phyloP scores from a whole-genome alignment of 495 filamentous ascomycete genomes.

The Xylaria sp. region DNA sequence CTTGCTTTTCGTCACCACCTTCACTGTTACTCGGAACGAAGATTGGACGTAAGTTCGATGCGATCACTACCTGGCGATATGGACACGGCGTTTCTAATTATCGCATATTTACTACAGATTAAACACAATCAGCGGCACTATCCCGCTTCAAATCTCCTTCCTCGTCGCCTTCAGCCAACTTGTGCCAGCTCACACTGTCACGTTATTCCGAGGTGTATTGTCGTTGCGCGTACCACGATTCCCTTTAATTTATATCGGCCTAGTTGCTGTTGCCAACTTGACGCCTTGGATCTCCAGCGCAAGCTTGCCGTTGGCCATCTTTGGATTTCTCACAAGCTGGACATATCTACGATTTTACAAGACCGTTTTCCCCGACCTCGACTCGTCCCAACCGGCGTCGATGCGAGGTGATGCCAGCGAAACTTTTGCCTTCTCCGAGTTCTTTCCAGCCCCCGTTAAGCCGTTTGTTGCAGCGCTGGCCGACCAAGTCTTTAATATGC shows the following conservation, averaged over 20 bases:
- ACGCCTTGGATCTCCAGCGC: conserved; percentile 85
- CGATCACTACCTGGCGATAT: neutral
- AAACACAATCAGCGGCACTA: conserved; percentile 83
- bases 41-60: conserved; percentile 67
- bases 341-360: conserved; percentile 97
- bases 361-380: conserved; percentile 65
- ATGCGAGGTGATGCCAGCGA: conserved; percentile 90
- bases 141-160: conserved; percentile 90
- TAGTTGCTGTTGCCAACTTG: conserved; percentile 77
- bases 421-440: conserved; percentile 92
- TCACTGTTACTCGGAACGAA: conserved; percentile 70
- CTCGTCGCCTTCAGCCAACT: conserved; percentile 98
- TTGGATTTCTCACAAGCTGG: conserved; percentile 89
- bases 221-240: conserved; percentile 91
- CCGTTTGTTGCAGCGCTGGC: conserved; percentile 76
- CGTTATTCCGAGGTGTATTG: conserved; percentile 83
- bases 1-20: conserved; percentile 73
- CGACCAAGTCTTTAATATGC: conserved; percentile 72
- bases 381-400: conserved; percentile 66
- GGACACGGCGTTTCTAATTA: conserved; percentile 30
- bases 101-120: conserved; percentile 55
- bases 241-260: conserved; percentile 82
- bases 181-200: conserved; percentile 96
- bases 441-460: conserved; percentile 89
- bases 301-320: conserved; percentile 79